phyloP scores from a whole-genome alignment of 176 grass and related monocot genomes.

The Puccinellia tenuiflora region DNA sequence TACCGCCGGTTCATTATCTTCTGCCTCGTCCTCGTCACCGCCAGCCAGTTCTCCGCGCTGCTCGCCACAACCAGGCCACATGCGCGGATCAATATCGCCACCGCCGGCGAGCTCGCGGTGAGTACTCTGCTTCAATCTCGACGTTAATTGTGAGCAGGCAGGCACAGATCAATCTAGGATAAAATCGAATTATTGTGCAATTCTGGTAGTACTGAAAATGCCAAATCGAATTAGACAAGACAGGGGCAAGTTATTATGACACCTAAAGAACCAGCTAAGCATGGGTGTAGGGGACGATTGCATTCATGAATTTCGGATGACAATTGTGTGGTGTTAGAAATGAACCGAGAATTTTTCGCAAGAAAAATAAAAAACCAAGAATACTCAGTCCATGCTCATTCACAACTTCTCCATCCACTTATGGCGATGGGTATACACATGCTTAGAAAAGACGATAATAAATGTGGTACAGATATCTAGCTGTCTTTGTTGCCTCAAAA shows the following conservation, averaged over 20 bases:
- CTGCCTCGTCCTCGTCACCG: slow-evolving; percentile 56
- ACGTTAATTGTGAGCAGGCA: not conserved
- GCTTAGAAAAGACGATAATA: not conserved
- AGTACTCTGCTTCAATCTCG: slow-evolving; percentile 4
- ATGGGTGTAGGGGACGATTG: not conserved
- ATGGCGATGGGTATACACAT: not conserved
- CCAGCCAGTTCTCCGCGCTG: slow-evolving; percentile 67
- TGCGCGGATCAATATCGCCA: slow-evolving; percentile 51
- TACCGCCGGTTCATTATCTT: slow-evolving; percentile 65
- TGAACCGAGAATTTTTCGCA: not conserved
- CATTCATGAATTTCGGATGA: not conserved
- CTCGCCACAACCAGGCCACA: slow-evolving; percentile 69
- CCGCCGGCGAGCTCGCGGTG: slow-evolving; percentile 76
- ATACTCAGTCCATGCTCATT: not conserved
- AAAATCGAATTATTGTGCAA: not conserved
- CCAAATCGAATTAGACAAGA: not conserved
- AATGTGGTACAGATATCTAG: not conserved
- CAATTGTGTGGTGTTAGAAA: not conserved
- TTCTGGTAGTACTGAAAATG: not conserved
- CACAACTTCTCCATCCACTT: too few relatives aligned
- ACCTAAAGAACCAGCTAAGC: not conserved
- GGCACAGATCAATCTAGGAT: not conserved
- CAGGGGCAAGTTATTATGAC: not conserved
- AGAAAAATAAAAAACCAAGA: too few relatives aligned
- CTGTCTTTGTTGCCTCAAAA: not conserved